These are phyloP conservation scores for Casuarina glauca DNA, from an alignment of 306 rosid genomes.

Conservation along the genomic window DNA sequence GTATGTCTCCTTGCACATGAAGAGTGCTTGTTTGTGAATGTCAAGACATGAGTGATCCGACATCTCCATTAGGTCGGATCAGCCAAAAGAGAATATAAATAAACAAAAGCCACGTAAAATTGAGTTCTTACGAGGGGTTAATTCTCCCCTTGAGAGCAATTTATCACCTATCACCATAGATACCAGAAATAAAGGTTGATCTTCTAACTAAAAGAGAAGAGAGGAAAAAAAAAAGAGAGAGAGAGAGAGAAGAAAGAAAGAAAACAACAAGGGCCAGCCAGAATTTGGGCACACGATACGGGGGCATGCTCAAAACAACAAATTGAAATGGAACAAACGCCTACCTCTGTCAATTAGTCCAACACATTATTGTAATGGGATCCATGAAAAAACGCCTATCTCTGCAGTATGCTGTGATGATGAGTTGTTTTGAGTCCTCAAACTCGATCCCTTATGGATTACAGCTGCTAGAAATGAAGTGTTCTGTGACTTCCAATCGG, in stretches of 20 bases:
- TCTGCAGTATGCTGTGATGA: neutral
- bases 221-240: neutral
- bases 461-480: slow-evolving; percentile 15
- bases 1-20: neutral
- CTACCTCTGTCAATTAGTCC: neutral
- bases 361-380: neutral
- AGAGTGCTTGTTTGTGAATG: neutral
- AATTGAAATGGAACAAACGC: neutral
- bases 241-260: neutral
- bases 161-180: too few relatives aligned
- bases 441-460: slow-evolving; percentile 6
- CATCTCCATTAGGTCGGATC: neutral
- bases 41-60: neutral
- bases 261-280: neutral
- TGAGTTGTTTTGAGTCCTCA: slow-evolving; percentile 2
- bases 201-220: too few relatives aligned
- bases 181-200: too few relatives aligned
- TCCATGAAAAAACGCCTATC: neutral
- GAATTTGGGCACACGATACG: neutral
- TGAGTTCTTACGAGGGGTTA: too few relatives aligned
- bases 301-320: neutral
- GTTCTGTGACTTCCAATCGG: slow-evolving; percentile 1
- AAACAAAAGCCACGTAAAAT: too few relatives aligned
- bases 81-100: neutral
- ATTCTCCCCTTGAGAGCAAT: too few relatives aligned